Base-by-base conservation (phyloP, 176 grass and related monocot genomes). In the Typha latifolia region DNA sequence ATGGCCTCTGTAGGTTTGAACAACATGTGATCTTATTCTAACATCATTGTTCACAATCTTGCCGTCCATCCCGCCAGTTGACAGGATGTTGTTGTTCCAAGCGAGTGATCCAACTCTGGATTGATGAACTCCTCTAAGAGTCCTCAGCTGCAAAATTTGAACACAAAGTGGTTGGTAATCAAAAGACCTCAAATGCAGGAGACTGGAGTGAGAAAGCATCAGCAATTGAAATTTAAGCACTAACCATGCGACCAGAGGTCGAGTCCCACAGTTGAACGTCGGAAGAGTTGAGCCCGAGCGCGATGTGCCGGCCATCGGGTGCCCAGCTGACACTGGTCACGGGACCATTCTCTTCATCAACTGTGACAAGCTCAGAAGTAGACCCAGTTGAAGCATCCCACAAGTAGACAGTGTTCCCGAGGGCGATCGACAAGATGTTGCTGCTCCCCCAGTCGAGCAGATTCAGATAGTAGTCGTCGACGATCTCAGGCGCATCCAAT, bases 401-500 rank as follows among this genome's bases (percentile, higher is more conserved):
- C 52, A 85, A 56, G 66, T 90, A 85, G 51, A 90, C 68, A 48
- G 82, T 85, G 61, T 85, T 79, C 16, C 47, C 75, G 37, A 89
- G 77, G 13, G 81, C 86, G 66, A 84, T 78, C 19, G 86, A 78
- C 49, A 89, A 47, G 3, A 85, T 64, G 61, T 90, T 85, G 27
- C 61, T 71, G 68, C 74, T 82, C 59, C 86, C 82, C 78, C 82
- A 85, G 31, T 90, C 82, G 3, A 90, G 43, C 27, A 90, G 37
- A n/a, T 85, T 85, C 24, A 90, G 66, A 62, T 90, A 85, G 74
- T 75, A 90, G 72, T 90, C 75, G 66, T 90, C 86, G n/a, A 75
- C 32, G 31, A 90, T 61, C 24, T 81, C 74, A 32, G 86, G 82
- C n/a, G 82, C 79, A 78, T 82, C 74, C 16, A 90, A 24, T 2